These are phyloP conservation scores for Xylariaceae sp. DNA, from an alignment of 2,329 filamentous ascomycete species.

Conservation along the genomic window DNA sequence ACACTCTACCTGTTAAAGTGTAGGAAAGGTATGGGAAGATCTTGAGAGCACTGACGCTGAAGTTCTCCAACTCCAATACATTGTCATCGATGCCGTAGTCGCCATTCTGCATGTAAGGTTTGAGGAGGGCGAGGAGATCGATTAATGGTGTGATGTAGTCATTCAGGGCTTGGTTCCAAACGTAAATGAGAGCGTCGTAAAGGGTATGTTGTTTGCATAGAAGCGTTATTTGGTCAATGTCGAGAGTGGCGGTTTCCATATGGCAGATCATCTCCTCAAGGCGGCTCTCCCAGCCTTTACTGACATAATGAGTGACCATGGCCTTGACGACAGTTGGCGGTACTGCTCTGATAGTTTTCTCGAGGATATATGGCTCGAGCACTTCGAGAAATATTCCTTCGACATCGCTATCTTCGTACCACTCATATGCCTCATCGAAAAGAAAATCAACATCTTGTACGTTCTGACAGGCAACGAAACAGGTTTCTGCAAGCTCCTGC, in stretches of 20 bases:
- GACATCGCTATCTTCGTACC: conserved; percentile 73
- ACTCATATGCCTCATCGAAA: conserved; percentile 86
- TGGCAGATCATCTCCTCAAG: conserved; percentile 94
- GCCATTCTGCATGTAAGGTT: conserved; percentile 54
- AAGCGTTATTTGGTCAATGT: conserved; percentile 86
- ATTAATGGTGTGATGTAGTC: conserved; percentile 91
- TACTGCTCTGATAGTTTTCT: conserved; percentile 67
- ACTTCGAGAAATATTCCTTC: conserved; percentile 80
- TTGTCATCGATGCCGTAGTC: conserved; percentile 49
- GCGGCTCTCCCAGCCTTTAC: conserved; percentile 67
- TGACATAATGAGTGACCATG: conserved; percentile 76
- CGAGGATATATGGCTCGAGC: conserved; percentile 82
- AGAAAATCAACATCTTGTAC: conserved; percentile 78
- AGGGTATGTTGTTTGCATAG: conserved; percentile 88
- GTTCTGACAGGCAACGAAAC: conserved; percentile 76
- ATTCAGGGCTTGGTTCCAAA: conserved; percentile 86
- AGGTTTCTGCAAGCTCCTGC: conserved; percentile 74
- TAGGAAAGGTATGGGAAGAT: conserved; percentile 95
- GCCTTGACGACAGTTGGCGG: conserved; percentile 84
- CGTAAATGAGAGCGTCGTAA: conserved; percentile 93
- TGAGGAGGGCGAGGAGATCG: conserved; percentile 70
- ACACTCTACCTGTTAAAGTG: conserved; percentile 81
- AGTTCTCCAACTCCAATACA: conserved; percentile 56
- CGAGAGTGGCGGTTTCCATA: conserved; percentile 84
- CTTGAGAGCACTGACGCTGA: conserved; percentile 73